Evolutionary conservation across 1,284 basidiomycete species (phyloP).

Genomic region (Somion occarium): DNA sequence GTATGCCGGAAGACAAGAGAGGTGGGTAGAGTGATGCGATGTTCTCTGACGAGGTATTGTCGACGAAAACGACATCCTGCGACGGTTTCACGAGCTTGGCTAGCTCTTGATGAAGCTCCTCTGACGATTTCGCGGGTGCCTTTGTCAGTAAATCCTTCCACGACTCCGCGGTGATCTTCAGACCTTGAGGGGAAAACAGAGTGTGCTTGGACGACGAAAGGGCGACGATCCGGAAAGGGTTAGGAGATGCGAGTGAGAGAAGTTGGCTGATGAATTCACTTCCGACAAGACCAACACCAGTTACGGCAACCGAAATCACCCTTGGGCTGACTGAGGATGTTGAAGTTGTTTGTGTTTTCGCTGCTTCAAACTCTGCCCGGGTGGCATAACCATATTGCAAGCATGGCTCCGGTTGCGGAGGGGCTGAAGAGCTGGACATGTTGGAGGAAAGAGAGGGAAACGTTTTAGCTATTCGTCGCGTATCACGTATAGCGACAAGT

Average conservation of each 20-base stretch:
- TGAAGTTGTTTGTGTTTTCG: no score
- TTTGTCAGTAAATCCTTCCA: constrained; percentile 45
- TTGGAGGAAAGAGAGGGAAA: no score
- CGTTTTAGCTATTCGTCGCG: no score
- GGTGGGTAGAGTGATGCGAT: constrained; percentile 84
- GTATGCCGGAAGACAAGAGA: constrained; percentile 77
- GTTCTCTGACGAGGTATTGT: constrained; percentile 88
- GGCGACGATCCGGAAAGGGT: constrained; percentile 68
- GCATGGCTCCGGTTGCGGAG: no score
- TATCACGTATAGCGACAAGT: no score
- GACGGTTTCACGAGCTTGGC: constrained; percentile 35
- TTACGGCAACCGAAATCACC: constrained; percentile 55
- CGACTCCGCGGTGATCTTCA: constrained; percentile 31
- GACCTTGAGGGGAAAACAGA: constrained; percentile 50
- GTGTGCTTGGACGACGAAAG: constrained; percentile 76
- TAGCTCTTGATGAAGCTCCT: constrained; percentile 1
- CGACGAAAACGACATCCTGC: constrained; percentile 77
- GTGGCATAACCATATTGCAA: no score
- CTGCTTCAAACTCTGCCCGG: no score
- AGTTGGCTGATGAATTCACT: constrained; percentile 78
- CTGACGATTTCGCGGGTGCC: background rate
- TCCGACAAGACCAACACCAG: constrained; percentile 89
- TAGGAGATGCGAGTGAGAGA: constrained; percentile 54
- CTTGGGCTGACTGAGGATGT: background rate
- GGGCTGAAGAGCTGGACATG: no score